phyloP scores from a whole-genome alignment of 306 rosid genomes.

The Dalbergia oliveri region DNA sequence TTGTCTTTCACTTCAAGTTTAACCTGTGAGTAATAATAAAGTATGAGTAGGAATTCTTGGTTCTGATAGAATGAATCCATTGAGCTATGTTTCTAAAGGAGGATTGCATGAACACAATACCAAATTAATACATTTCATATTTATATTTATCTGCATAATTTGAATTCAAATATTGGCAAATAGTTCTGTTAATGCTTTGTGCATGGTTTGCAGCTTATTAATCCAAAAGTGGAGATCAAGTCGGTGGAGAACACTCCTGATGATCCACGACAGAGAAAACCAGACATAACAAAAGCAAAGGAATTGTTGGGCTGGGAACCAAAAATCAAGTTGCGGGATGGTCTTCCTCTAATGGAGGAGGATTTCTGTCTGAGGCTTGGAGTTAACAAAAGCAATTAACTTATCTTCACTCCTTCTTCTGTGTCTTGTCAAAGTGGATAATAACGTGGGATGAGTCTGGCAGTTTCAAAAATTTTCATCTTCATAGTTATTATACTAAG shows the following conservation, averaged over 20 bases:
- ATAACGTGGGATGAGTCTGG: conserved; percentile 29
- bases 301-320: conserved; percentile 76
- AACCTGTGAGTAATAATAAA: conserved; percentile 1
- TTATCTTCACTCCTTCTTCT: background rate
- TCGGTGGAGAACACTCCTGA: conserved; percentile 75
- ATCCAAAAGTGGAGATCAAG: conserved; percentile 63
- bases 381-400: conserved; percentile 49
- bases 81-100: background rate
- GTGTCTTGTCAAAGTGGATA: conserved; percentile 33
- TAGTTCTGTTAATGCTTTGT: conserved; percentile 16
- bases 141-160: background rate
- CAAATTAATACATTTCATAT: background rate
- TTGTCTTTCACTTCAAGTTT: background rate
- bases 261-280: conserved; percentile 73
- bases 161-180: background rate
- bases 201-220: conserved; percentile 61
- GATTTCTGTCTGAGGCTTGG: conserved; percentile 72
- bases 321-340: conserved; percentile 60
- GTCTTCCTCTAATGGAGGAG: conserved; percentile 77
- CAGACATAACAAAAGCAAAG: conserved; percentile 66
- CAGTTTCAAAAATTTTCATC: background rate
- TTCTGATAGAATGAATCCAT: background rate
- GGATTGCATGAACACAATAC: background rate
- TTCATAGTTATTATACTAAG: conserved; percentile 8
- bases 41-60: background rate